Conservation (phyloP, 2,329 filamentous ascomycete genomes). For the Cladophialophora chaetospira region DNA sequence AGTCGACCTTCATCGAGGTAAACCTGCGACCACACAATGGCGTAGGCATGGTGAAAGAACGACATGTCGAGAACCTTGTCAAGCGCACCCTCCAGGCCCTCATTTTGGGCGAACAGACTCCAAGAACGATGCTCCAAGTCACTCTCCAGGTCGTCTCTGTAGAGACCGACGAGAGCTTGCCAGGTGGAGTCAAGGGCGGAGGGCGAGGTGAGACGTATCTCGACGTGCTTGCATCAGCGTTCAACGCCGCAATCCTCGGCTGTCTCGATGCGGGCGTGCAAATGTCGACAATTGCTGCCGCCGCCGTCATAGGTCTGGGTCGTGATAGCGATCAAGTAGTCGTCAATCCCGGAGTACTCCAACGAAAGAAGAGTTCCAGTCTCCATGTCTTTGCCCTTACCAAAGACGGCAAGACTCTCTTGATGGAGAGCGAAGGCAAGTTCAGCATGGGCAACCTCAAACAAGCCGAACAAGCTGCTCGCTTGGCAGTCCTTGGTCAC, state of each 20-base stretch:
- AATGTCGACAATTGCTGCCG: constrained; percentile 70
- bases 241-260: constrained; percentile 77
- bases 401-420: constrained; percentile 69
- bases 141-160: constrained; percentile 44
- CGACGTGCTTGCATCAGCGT: constrained; percentile 74
- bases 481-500: constrained; percentile 61
- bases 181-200: constrained; percentile 30
- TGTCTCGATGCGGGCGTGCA: constrained; percentile 82
- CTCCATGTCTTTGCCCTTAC: constrained; percentile 83
- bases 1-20: constrained; percentile 88
- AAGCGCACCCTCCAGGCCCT: constrained; percentile 42
- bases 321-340: constrained; percentile 47
- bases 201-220: constrained; percentile 58
- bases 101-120: constrained; percentile 48
- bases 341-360: constrained; percentile 63
- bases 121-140: constrained; percentile 46
- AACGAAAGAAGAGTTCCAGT: constrained; percentile 66
- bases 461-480: constrained; percentile 64
- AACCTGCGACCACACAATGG: constrained; percentile 83
- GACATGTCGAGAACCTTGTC: constrained; percentile 71
- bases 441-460: constrained; percentile 80
- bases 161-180: constrained; percentile 36
- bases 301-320: constrained; percentile 64
- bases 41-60: constrained; percentile 78
- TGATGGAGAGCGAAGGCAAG: constrained; percentile 78